phyloP scores from a whole-genome alignment of 2,329 filamentous ascomycete species.

The Kalmusia sp. region DNA sequence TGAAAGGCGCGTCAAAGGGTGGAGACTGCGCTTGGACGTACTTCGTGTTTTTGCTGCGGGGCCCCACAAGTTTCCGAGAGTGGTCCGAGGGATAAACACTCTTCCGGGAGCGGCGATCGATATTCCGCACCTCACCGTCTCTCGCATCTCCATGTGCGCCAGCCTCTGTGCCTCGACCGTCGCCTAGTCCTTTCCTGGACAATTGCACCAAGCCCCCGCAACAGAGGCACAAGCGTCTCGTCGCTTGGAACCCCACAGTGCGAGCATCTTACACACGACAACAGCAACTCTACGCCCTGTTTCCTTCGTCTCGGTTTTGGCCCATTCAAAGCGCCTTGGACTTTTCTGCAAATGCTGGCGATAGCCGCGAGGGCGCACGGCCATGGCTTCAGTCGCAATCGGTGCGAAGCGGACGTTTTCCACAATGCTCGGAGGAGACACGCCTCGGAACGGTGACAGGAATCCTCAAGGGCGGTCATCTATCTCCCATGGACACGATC shows the following conservation, averaged over 20 bases:
- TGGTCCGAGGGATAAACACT: conserved; percentile 2
- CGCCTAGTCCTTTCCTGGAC: neutral
- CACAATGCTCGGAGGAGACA: conserved; percentile 30
- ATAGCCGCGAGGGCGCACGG: neutral
- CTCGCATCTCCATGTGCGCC: neutral
- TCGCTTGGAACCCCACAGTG: neutral
- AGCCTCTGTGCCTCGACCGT: neutral
- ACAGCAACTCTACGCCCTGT: neutral
- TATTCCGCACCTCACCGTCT: neutral
- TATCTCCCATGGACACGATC: conserved; percentile 7
- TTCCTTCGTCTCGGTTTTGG: neutral
- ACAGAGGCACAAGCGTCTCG: neutral
- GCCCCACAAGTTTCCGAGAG: conserved; percentile 3
- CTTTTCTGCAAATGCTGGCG: neutral
- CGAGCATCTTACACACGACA: neutral
- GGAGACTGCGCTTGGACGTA: conserved; percentile 4
- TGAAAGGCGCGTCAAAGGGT: conserved; percentile 6
- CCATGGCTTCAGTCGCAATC: conserved; percentile 37
- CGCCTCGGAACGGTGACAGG: conserved; percentile 18
- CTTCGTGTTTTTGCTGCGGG: conserved; percentile 4
- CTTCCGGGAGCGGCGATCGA: neutral
- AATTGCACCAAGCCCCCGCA: neutral
- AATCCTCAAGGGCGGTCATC: conserved; percentile 6
- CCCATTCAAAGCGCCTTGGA: neutral
- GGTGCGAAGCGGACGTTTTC: conserved; percentile 38